Evolutionary conservation across 1,139 yeast species (phyloP), one percentile per base, ranked within the genome.

Genomic region (Hyphopichia fennica): DNA sequence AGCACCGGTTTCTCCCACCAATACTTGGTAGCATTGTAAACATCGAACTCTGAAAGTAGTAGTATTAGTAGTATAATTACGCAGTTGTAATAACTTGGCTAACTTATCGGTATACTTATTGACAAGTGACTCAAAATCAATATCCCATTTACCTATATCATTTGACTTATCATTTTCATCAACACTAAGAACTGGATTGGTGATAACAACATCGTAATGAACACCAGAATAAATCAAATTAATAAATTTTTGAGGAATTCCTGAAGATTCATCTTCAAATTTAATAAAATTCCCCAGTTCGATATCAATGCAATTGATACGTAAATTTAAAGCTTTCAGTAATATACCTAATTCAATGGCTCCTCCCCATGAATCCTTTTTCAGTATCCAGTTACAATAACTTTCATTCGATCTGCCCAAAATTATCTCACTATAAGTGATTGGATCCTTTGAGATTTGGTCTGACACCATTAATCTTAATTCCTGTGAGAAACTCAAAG

Each of bases 301-400:
- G 19, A 87, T 79, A 53, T 87, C 95, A 31, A 86, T 62, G 22
- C 89, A 82, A 44, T 75, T 69, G 32, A 87, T 81, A 4, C 79
- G 70, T 5, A 84, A 60, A 3, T 69, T 65, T 40, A 84, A 70
- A 53, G 76, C 70, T 27, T 73, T 69, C 1, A 89, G 76, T 28
- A 87, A 60, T 9, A 87, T 83, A 13, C 83, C 81, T 43, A 87
- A 64, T 57, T 87, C 96, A 35, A 87, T 86, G 4, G 90, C 95
- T 7, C 96, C 96, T 16, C 96, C 96, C 96, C 95, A 87, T 18
- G 87, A 76, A 37, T 76, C 81, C 25, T 74, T 75, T 46, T 75
- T 67, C 37, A 58, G 50, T 23, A 87, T 87, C 95, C 95, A 87
- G 9, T 63, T 51, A 38, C 77, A 65, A 56, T 87, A 87, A 7